A percentile compares a stretch with the other conserved stretches of the same genome.
phyloP scores from a whole-genome alignment of 1,284 basidiomycete species.

The Ustilago shanxiensis region DNA sequence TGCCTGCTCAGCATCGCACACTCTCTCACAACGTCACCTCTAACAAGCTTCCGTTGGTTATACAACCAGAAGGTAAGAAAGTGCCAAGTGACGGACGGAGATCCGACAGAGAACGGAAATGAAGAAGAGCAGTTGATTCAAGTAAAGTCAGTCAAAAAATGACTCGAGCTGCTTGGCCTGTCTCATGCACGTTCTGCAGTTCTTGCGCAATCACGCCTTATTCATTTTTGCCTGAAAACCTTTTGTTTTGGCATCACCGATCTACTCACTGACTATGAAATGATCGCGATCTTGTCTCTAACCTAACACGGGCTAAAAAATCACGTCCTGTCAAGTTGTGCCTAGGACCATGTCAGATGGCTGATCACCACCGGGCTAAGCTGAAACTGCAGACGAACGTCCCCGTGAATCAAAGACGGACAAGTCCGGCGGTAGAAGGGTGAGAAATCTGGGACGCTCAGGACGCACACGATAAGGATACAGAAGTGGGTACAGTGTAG shows the following conservation, averaged over 20 bases:
- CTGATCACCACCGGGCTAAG: neutral
- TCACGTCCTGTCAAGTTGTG: slow-evolving; percentile 28
- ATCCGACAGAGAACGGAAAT: neutral
- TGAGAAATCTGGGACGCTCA: neutral
- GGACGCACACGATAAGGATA: neutral
- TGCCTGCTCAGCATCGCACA: no score
- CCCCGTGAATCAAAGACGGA: neutral
- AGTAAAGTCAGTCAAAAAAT: neutral
- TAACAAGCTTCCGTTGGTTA: neutral
- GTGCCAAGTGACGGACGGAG: neutral
- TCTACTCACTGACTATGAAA: neutral
- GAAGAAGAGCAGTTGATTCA: neutral
- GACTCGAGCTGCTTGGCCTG: neutral
- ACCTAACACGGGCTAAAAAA: slow-evolving; percentile 13
- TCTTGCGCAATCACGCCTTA: slow-evolving; percentile 31
- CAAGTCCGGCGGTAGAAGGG: no score
- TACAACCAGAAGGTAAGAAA: neutral
- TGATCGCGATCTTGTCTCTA: neutral
- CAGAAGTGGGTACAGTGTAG: neutral
- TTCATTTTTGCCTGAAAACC: neutral
- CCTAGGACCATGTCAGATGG: slow-evolving; percentile 4
- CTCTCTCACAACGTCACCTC: no score
- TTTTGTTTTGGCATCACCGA: neutral
- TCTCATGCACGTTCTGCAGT: slow-evolving; percentile 24
- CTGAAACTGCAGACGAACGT: neutral